These are phyloP conservation scores for Hemisphaericaspora xylanilytica DNA, from an alignment of 1,139 yeast genomes.

Conservation along the genomic window DNA sequence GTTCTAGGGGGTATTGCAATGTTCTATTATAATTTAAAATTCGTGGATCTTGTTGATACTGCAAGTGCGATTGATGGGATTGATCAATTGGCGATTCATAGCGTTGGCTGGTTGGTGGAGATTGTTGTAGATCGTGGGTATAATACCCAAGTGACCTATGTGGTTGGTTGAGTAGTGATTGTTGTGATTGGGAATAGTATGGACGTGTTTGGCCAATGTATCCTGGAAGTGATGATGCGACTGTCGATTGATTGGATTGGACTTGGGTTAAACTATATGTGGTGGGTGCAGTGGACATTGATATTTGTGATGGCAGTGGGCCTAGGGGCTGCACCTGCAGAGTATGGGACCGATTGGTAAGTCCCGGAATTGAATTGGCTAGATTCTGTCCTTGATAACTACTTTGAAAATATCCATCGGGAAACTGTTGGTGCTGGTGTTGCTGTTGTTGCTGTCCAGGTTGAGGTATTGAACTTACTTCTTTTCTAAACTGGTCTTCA, in stretches of 20 bases:
- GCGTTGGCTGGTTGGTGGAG: not conserved
- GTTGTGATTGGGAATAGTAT: constrained; percentile 1
- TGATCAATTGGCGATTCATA: constrained; percentile 3
- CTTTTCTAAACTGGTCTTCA: constrained; percentile 1
- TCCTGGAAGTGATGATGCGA: no score
- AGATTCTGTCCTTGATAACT: not conserved
- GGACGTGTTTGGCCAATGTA: no score
- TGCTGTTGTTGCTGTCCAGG: not conserved
- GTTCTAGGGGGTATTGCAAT: not conserved
- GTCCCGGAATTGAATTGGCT: not conserved
- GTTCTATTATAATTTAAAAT: not conserved
- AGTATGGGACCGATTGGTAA: not conserved
- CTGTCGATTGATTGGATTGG: not conserved
- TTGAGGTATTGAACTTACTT: not conserved
- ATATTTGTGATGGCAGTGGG: constrained; percentile 3
- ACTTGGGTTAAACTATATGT: not conserved
- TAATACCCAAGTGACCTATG: not conserved
- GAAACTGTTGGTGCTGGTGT: not conserved
- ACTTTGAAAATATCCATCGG: not conserved
- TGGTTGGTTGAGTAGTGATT: not conserved
- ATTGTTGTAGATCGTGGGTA: not conserved
- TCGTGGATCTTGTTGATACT: not conserved
- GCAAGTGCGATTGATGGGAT: not conserved
- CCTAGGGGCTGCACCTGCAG: constrained; percentile 1
- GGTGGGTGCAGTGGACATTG: not conserved